Conservation (phyloP, 176 grass and related monocot genomes). For the Guadua angustifolia region DNA sequence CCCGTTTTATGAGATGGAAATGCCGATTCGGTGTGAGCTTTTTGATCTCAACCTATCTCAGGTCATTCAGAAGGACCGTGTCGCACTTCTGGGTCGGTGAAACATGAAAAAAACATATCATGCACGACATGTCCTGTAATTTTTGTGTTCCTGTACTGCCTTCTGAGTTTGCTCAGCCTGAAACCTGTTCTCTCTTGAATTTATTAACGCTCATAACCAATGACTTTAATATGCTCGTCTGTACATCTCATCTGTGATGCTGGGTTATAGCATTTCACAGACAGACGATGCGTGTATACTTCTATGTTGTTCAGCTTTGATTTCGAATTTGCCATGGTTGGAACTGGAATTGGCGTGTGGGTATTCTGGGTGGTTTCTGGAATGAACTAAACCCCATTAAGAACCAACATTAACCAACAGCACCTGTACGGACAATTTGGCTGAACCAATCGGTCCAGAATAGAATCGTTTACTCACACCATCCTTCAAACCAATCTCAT, state of each 20-base stretch:
- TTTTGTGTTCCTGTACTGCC: not conserved
- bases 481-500: too few species aligned
- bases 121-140: not conserved
- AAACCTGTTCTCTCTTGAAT: not conserved
- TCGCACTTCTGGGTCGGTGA: slow-evolving; percentile 76
- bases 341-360: not conserved
- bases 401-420: not conserved
- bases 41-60: slow-evolving; percentile 91
- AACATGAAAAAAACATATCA: not conserved
- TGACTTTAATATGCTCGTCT: not conserved
- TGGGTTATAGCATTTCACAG: not conserved
- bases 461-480: too few species aligned
- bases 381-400: not conserved
- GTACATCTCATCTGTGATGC: slow-evolving; percentile 7
- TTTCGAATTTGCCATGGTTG: not conserved
- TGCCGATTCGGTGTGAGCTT: slow-evolving; percentile 93
- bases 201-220: not conserved
- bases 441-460: too few species aligned
- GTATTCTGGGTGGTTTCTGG: not conserved
- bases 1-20: slow-evolving; percentile 98
- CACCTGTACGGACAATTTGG: too few species aligned
- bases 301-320: not conserved
- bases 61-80: slow-evolving; percentile 89
- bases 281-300: not conserved
- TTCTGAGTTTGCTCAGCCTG: not conserved